Percentiles rank a stretch among this genome's conserved stretches.
Conservation (phyloP, 345 rosid species). For the Eucalyptus coolabah region DNA sequence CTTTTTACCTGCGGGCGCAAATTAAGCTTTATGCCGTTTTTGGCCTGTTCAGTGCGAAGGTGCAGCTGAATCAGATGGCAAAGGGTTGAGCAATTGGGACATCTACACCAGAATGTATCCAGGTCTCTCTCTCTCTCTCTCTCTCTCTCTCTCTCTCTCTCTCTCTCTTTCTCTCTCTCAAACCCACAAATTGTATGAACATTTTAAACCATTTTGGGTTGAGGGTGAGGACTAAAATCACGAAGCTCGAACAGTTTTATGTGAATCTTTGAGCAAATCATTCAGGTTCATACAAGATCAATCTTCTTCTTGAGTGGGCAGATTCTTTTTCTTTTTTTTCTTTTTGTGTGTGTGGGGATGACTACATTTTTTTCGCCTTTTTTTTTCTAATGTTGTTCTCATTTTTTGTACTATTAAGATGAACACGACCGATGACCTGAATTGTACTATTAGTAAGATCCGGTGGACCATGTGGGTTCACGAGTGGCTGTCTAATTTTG, state of each 20-base stretch:
- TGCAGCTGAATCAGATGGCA: not conserved
- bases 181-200: not conserved
- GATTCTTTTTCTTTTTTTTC: not conserved
- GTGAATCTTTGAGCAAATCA: not conserved
- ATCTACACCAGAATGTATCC: not conserved
- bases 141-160: not conserved
- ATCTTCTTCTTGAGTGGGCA: not conserved
- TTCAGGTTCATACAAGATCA: not conserved
- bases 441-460: not conserved
- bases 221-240: not conserved
- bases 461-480: not conserved
- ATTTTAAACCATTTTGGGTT: not conserved
- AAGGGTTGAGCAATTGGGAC: constrained; percentile 2
- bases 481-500: not conserved
- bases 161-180: not conserved
- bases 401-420: not conserved
- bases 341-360: not conserved
- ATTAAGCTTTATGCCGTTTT: not conserved
- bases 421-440: not conserved
- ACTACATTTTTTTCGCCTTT: not conserved
- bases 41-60: constrained; percentile 2
- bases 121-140: not conserved
- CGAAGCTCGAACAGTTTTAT: not conserved
- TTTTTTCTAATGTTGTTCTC: not conserved
- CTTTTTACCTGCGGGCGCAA: not conserved